Evolutionary conservation across 2,329 filamentous ascomycete genomes (phyloP).

Genomic region (Sporothrix humicola): DNA sequence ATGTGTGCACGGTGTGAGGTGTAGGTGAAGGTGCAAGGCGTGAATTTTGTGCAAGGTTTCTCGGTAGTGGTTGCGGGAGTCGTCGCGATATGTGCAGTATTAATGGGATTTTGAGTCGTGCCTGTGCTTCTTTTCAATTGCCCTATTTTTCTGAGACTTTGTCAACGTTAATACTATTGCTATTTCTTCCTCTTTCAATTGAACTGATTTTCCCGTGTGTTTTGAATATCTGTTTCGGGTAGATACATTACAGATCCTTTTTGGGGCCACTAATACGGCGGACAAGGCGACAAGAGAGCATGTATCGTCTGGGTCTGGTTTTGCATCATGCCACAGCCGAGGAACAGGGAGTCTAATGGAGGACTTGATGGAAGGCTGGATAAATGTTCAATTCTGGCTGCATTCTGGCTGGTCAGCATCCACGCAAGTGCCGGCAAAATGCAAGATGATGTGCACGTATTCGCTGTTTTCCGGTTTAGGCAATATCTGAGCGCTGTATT

Average conservation of each 20-base stretch:
- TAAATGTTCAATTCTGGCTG: conserved; percentile 3
- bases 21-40: too few species aligned
- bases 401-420: neutral
- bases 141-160: neutral
- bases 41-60: too few species aligned
- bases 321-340: conserved; percentile 4
- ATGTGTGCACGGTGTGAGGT: neutral
- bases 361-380: neutral
- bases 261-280: too few species aligned
- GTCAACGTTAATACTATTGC: neutral
- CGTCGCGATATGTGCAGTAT: neutral
- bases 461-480: too few species aligned
- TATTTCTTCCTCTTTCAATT: neutral
- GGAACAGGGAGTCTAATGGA: neutral
- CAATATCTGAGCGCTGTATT: too few species aligned
- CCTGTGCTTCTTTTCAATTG: too few species aligned
- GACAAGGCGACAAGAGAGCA: neutral
- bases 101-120: neutral
- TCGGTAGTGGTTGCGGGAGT: too few species aligned
- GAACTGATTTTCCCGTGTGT: neutral
- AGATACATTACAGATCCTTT: conserved; percentile 12
- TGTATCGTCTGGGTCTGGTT: conserved; percentile 1
- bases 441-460: neutral
- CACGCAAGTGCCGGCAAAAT: neutral
- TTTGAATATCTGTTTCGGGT: conserved; percentile 23